Evolutionary conservation across 2,329 filamentous ascomycete genomes (phyloP), one percentile per base, ranked within the genome.

Genomic region (Arthrobotrys pseudoclavata): DNA sequence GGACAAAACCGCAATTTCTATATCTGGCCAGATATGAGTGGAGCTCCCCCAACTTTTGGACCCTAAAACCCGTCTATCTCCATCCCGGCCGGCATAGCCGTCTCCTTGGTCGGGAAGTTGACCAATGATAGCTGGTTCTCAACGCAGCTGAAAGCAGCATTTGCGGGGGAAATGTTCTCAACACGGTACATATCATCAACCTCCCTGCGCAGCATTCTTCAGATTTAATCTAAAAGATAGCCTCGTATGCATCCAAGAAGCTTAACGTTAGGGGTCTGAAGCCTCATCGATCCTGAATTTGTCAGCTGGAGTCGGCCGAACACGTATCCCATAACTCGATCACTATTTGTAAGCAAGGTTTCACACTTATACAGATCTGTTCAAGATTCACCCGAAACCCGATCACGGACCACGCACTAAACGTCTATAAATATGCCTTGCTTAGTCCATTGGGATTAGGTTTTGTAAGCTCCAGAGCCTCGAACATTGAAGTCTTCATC

Each of bases 261-360:
- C n/a, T 10, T 71, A 71, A 71, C 48, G 47, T 64, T 55, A 63
- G 34, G 57, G 31, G 55, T 57, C 10, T 40, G 34, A 69, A 69
- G 66, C 53, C 60, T 26, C 18, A 12, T 15, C 3, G 3, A 20
- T 45, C 42, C 20, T 7, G 34, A 42, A 71, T 71, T 71, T 71
- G 68, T 71, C 26, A 71, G 57, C 68, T 18, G 10, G 13, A 52
- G 6, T 55, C 68, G 68, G 68, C 22, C 34, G 20, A 63, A 71
- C 45, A 70, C 13, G 47, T 62, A 62, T 55, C 24, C 57, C 57
- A 42, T 22, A 62, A 20, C 31, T 34, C 12, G 5, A 24, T 13
- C 0, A 10, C n/a, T 12, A 70, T 70, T 70, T 52, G 67, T 70
- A 52, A 70, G 57, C 67, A 42, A 42, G 29, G 55, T 60, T 60